Evolutionary conservation across 371 early-diverging fungal species (phyloP).

Genomic region (Haplosporangium sp.): DNA sequence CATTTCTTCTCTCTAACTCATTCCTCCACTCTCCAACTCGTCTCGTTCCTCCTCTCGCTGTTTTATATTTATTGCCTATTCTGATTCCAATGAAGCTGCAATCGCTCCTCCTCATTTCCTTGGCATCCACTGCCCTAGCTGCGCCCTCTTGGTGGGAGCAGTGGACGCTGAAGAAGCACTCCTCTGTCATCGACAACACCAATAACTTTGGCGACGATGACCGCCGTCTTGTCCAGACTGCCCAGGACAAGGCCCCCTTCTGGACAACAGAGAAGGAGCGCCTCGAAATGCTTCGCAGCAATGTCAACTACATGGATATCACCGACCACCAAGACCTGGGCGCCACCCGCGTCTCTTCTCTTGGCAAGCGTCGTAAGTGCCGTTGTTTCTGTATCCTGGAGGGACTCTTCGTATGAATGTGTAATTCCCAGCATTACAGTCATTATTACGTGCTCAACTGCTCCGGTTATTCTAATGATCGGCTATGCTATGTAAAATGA

Average conservation of each 20-base stretch:
- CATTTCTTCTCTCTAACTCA: not conserved
- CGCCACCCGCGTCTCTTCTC: conserved; percentile 1
- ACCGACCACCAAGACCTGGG: conserved; percentile 71
- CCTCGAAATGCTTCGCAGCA: conserved; percentile 70
- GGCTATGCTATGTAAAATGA: not conserved
- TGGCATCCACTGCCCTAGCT: conserved; percentile 48
- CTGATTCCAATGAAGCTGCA: conserved; percentile 36
- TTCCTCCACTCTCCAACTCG: not conserved
- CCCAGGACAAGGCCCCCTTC: conserved; percentile 60
- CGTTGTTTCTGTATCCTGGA: not conserved
- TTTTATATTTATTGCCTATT: no score
- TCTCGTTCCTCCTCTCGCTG: not conserved
- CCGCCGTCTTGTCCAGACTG: conserved; percentile 56
- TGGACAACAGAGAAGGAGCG: conserved; percentile 79
- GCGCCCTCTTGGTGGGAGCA: conserved; percentile 55
- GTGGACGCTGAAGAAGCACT: conserved; percentile 33
- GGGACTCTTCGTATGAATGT: not conserved
- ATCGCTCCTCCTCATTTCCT: conserved; percentile 44
- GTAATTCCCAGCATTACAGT: not conserved
- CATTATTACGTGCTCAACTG: not conserved
- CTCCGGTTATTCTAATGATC: not conserved
- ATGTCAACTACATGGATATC: conserved; percentile 87
- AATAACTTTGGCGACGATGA: conserved; percentile 9
- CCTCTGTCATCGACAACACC: conserved; percentile 12
- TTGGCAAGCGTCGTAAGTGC: conserved; percentile 43